These are phyloP conservation scores for Nakaseomyces uthaithaninus DNA, from an alignment of 1,139 yeast species.

Conservation along the genomic window DNA sequence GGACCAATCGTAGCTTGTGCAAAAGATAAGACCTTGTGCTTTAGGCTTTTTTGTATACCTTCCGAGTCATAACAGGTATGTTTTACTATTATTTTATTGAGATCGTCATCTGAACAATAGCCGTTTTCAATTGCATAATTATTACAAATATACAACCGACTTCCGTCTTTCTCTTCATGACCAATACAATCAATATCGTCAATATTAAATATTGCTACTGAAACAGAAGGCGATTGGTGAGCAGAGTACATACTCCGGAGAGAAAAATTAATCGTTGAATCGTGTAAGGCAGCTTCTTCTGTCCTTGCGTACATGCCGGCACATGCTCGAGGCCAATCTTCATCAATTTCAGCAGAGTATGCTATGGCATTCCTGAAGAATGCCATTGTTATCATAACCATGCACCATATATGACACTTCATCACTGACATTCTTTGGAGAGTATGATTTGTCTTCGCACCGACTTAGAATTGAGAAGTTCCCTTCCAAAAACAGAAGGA, in stretches of 20 bases:
- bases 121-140: constrained; percentile 47
- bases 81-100: neutral
- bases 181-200: constrained; percentile 67
- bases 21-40: neutral
- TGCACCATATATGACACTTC: too few relatives aligned
- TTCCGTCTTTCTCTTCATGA: constrained; percentile 26
- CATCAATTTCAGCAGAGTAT: neutral
- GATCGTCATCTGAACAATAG: constrained; percentile 37
- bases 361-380: too few relatives aligned
- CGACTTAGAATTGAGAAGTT: too few relatives aligned
- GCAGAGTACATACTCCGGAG: neutral
- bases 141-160: constrained; percentile 61
- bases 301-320: neutral
- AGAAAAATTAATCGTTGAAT: neutral
- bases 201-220: constrained; percentile 73
- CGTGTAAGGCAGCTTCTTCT: neutral
- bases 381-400: too few relatives aligned
- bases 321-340: neutral
- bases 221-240: constrained; percentile 30
- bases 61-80: neutral
- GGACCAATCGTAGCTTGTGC: neutral
- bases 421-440: too few relatives aligned
- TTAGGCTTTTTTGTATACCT: neutral
- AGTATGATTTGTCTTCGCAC: too few relatives aligned
- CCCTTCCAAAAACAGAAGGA: too few relatives aligned